These are phyloP conservation scores for Zangia roseola DNA, from an alignment of 768 basidiomycete species.

Conservation along the genomic window DNA sequence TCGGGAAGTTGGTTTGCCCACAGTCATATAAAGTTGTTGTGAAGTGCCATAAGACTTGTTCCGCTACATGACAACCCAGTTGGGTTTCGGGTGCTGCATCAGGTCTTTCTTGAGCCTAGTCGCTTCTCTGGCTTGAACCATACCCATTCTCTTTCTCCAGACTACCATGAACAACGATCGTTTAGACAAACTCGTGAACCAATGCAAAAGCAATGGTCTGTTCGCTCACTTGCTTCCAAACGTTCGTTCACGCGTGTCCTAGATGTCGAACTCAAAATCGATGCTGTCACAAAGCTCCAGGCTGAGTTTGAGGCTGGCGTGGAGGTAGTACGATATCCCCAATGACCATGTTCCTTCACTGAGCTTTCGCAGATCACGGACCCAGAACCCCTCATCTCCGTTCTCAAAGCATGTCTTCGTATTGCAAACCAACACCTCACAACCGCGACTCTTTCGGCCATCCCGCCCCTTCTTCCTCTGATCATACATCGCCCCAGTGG, in stretches of 20 bases:
- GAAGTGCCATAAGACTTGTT: slow-evolving; percentile 1
- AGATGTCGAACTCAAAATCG: slow-evolving; percentile 82
- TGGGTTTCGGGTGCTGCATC: slow-evolving; percentile 7
- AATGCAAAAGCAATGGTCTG: slow-evolving; percentile 65
- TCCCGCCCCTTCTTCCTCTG: slow-evolving; percentile 65
- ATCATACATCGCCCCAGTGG: slow-evolving; percentile 46
- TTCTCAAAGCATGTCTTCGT: slow-evolving; percentile 73
- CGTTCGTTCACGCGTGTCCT: slow-evolving; percentile 11
- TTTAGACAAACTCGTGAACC: slow-evolving; percentile 60
- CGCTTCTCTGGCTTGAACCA: slow-evolving; percentile 7
- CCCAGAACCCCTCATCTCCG: slow-evolving; percentile 63
- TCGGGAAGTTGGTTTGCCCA: background rate
- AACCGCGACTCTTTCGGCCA: slow-evolving; percentile 68
- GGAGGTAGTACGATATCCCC: slow-evolving; percentile 49
- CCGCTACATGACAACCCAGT: slow-evolving; percentile 20
- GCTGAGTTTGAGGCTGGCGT: slow-evolving; percentile 66
- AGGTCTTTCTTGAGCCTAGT: slow-evolving; percentile 19
- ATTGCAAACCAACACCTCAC: slow-evolving; percentile 81
- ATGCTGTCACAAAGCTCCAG: slow-evolving; percentile 78
- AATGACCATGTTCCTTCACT: slow-evolving; percentile 10
- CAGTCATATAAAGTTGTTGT: background rate
- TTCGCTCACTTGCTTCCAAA: slow-evolving; percentile 7
- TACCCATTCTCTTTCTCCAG: slow-evolving; percentile 16
- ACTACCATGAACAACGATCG: slow-evolving; percentile 52
- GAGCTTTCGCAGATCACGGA: slow-evolving; percentile 58